These are phyloP conservation scores for Phylloporus arenicola DNA, from an alignment of 768 basidiomycete genomes.

Conservation along the genomic window DNA sequence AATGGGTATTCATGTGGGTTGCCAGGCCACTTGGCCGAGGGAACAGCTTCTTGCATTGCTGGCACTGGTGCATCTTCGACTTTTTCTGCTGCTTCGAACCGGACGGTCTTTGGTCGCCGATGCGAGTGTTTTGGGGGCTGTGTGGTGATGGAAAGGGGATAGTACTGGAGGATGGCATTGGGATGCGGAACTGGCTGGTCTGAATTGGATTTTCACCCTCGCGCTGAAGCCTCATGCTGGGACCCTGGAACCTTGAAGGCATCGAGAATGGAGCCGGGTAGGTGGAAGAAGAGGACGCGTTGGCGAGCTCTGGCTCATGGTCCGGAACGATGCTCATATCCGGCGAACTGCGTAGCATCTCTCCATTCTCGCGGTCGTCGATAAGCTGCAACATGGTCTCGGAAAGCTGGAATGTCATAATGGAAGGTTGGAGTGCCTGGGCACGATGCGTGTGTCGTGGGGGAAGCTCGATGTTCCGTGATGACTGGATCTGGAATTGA, in stretches of 20 bases:
- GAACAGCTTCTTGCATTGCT: slow-evolving; percentile 40
- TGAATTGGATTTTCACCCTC: slow-evolving; percentile 5
- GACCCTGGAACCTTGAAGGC: slow-evolving; percentile 16
- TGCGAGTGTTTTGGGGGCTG: slow-evolving; percentile 1
- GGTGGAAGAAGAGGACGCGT: slow-evolving; percentile 2
- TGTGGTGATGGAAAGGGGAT: slow-evolving; percentile 8
- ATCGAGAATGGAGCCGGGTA: slow-evolving; percentile 4
- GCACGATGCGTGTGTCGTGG: slow-evolving; percentile 4
- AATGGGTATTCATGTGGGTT: slow-evolving; percentile 52
- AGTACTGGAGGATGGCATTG: slow-evolving; percentile 1
- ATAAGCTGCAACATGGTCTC: slow-evolving; percentile 19
- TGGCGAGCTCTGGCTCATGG: slow-evolving; percentile 9
- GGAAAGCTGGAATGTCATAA: slow-evolving; percentile 31
- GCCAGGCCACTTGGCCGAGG: slow-evolving; percentile 47
- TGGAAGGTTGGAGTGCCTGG: slow-evolving; percentile 19
- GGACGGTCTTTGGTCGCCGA: slow-evolving; percentile 9
- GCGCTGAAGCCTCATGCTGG: slow-evolving; percentile 21
- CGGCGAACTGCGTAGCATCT: slow-evolving; percentile 13
- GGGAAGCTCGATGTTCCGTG: slow-evolving; percentile 5
- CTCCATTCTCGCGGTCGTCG: slow-evolving; percentile 25
- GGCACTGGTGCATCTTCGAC: slow-evolving; percentile 47
- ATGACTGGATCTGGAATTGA: slow-evolving; percentile 25
- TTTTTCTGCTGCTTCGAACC: slow-evolving; percentile 27
- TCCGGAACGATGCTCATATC: slow-evolving; percentile 16
- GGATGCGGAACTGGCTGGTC: slow-evolving; percentile 13